Conservation (phyloP, 148 eudicot species). For the Amaranthus palmeri region DNA sequence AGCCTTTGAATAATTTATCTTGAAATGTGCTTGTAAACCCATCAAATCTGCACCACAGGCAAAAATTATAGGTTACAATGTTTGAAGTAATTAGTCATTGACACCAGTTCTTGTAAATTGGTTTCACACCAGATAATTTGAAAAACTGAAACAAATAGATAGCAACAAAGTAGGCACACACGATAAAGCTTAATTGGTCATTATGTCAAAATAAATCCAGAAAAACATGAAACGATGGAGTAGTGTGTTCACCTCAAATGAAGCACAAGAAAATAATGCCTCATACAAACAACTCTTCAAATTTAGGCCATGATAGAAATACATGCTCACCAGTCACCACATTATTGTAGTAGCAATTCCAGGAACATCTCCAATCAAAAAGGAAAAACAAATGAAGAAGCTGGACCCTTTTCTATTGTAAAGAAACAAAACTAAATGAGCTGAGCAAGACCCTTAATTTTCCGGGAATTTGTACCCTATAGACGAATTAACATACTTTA, state of each 20-base stretch:
- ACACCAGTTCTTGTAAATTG: neutral
- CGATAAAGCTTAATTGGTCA: neutral
- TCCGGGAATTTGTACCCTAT: too few relatives aligned
- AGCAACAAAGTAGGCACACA: neutral
- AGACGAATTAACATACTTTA: too few relatives aligned
- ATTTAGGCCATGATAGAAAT: neutral
- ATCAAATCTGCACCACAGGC: slow-evolving; percentile 58
- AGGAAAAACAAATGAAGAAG: neutral
- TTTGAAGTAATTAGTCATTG: neutral
- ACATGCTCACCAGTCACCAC: neutral
- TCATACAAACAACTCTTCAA: neutral
- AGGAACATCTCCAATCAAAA: neutral
- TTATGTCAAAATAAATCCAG: neutral
- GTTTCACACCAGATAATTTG: neutral
- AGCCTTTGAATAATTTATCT: slow-evolving; percentile 91
- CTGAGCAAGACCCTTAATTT: too few relatives aligned
- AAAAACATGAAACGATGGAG: neutral
- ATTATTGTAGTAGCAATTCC: neutral
- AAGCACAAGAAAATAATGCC: neutral
- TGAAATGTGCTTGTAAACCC: slow-evolving; percentile 98
- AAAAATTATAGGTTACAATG: neutral
- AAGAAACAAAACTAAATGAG: too few relatives aligned
- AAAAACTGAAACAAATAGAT: neutral
- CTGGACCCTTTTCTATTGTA: neutral
- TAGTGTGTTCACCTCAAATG: neutral